Conservation (phyloP, 2,329 filamentous ascomycete genomes). For the Akanthomyces muscarius region DNA sequence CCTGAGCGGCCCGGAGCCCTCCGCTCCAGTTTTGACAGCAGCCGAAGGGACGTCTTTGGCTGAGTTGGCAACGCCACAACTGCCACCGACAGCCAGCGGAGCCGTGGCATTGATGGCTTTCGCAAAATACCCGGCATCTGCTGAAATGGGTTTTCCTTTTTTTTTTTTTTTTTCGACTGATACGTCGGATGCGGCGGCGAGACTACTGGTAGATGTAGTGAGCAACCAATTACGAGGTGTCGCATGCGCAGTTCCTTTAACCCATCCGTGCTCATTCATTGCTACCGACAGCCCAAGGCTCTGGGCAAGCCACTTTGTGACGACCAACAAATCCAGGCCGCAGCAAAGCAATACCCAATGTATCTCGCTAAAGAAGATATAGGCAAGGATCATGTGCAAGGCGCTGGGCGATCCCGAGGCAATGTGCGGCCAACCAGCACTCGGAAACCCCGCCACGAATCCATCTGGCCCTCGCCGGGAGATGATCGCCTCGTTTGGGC, state of each 20-base stretch:
- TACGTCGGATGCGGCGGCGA: too few relatives aligned
- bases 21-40: conserved; percentile 8
- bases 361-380: neutral
- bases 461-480: neutral
- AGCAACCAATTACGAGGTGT: neutral
- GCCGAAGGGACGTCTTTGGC: neutral
- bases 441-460: neutral
- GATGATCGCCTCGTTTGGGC: neutral
- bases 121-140: neutral
- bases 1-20: conserved; percentile 15
- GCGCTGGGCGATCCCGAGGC: neutral
- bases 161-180: neutral
- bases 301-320: neutral
- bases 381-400: neutral
- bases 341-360: neutral
- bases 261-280: too few relatives aligned
- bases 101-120: neutral
- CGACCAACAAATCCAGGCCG: neutral
- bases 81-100: neutral
- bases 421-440: neutral
- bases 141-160: neutral
- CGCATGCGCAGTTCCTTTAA: neutral
- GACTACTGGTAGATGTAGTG: neutral
- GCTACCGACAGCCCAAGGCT: neutral
- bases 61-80: conserved; percentile 10